phyloP scores from a whole-genome alignment of 2,329 filamentous ascomycete species.

The Xylariaceae sp. region DNA sequence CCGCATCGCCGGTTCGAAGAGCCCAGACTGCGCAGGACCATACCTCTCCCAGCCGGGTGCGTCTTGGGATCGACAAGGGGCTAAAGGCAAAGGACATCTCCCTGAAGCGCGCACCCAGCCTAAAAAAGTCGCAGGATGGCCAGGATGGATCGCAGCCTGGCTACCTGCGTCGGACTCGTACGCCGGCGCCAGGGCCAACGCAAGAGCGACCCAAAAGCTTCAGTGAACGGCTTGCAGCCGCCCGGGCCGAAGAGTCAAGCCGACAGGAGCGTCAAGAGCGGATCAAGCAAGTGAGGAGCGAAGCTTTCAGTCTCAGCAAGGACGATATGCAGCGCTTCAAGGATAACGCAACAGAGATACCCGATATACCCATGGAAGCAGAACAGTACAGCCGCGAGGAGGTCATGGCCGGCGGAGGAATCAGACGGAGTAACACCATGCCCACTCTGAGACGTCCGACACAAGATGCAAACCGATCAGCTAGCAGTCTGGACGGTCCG shows the following conservation, averaged over 20 bases:
- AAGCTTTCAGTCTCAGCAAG: constrained; percentile 49
- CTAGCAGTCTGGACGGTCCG: constrained; percentile 8
- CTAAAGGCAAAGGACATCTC: constrained; percentile 75
- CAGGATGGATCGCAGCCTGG: constrained; percentile 24
- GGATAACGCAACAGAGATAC: constrained; percentile 46
- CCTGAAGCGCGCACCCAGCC: constrained; percentile 61
- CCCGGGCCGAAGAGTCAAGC: constrained; percentile 47
- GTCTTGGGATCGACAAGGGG: constrained; percentile 86
- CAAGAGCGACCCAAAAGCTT: constrained; percentile 52
- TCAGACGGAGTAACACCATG: constrained; percentile 38
- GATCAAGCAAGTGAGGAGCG: constrained; percentile 46
- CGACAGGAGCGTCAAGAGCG: constrained; percentile 43
- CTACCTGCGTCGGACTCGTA: constrained; percentile 38
- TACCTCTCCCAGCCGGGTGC: constrained; percentile 69
- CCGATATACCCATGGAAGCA: constrained; percentile 38
- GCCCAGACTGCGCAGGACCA: constrained; percentile 43
- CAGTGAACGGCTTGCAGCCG: constrained; percentile 76
- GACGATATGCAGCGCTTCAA: constrained; percentile 55
- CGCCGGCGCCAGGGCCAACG: constrained; percentile 24
- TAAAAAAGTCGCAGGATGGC: constrained; percentile 28
- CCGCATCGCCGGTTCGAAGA: constrained; percentile 63
- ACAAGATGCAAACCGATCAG: constrained; percentile 8
- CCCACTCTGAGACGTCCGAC: constrained; percentile 23
- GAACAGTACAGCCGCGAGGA: constrained; percentile 58
- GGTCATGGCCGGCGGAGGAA: constrained; percentile 36